Evolutionary conservation across 345 rosid species (phyloP), one percentile per base, ranked within the genome.

Genomic region (Balakata baccata): DNA sequence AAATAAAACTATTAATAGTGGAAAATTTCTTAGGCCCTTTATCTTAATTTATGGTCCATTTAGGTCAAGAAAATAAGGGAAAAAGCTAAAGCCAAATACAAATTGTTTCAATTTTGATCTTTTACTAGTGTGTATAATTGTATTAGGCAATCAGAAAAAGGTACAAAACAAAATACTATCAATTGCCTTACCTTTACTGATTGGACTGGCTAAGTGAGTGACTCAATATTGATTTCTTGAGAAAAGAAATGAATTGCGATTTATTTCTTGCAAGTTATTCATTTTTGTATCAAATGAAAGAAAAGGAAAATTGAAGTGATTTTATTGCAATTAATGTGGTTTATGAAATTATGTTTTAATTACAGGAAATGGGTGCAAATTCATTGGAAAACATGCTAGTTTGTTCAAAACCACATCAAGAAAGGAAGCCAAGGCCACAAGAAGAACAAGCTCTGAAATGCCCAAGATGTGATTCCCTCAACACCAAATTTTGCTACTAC

Each of bases 401-500:
- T 23, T 79, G 91, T 71, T 77, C 92, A 75, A 85, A 81, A 74
- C 72, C 82, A 59, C 84, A 86, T 63, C 84, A 88, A 66, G 83
- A 86, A 66, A 92, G 86, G 80, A 90, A 89, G 72, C 80, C 89
- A 60, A 85, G 80, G 71, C 88, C 87, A 20, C 85, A 72, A 78
- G 88, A 87, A n/a, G 94, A 87, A 70, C 90, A 87, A 78, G 90
- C 93, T 37, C 84, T 92, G 53, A 94, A 94, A 75, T 94, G 98
- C 61, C 98, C 98, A 3, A 85, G 98, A 79, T 94, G 98, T 70
- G 97, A 94, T 69, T 94, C 97, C 9, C 75, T 94, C 13, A 90
- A 88, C 87, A 94, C 98, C 75, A 94, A 94, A 76, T 94, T 94
- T 58, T 94, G 98, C 73, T 94, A 94, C 88, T 92, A 94, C 88